Conservation (phyloP, 345 rosid genomes). For the Crucihimalaya himalaica region DNA sequence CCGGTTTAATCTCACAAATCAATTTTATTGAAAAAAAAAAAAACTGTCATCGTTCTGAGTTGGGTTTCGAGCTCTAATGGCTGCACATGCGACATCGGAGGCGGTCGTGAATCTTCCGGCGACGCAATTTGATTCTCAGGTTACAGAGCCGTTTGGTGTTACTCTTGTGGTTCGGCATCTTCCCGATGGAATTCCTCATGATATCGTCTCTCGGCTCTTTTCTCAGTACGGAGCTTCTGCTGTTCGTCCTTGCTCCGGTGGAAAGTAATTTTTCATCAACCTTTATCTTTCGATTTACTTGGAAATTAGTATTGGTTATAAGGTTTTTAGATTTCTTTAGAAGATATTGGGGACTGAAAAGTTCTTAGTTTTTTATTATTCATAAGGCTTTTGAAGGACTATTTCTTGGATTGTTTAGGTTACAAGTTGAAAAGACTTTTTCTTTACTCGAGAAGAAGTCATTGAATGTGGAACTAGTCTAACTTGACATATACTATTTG, state of each 20-base stretch:
- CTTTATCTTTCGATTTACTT: background rate
- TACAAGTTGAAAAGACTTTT: background rate
- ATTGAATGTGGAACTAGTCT: background rate
- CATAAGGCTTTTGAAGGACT: background rate
- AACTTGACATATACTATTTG: constrained; percentile 3
- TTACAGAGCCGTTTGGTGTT: constrained; percentile 20
- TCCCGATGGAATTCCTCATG: constrained; percentile 81
- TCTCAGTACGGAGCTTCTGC: constrained; percentile 84
- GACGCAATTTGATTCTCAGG: constrained; percentile 34
- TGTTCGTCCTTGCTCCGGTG: constrained; percentile 78
- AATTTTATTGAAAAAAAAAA: background rate
- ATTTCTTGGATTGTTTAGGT: background rate
- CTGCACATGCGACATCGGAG: constrained; percentile 37
- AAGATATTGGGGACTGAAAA: background rate
- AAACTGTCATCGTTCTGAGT: constrained; percentile 4
- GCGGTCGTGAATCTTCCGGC: constrained; percentile 31
- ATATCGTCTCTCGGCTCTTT: constrained; percentile 67
- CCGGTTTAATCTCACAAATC: constrained; percentile 30
- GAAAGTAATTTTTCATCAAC: constrained; percentile 45
- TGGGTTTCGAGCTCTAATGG: constrained; percentile 25
- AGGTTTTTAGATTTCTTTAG: background rate
- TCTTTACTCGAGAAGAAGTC: background rate
- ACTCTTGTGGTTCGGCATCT: constrained; percentile 77
- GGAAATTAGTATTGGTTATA: background rate
- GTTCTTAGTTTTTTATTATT: constrained; percentile 6